Conservation (phyloP, 2,329 filamentous ascomycete species). For the Blastomyces silverae region DNA sequence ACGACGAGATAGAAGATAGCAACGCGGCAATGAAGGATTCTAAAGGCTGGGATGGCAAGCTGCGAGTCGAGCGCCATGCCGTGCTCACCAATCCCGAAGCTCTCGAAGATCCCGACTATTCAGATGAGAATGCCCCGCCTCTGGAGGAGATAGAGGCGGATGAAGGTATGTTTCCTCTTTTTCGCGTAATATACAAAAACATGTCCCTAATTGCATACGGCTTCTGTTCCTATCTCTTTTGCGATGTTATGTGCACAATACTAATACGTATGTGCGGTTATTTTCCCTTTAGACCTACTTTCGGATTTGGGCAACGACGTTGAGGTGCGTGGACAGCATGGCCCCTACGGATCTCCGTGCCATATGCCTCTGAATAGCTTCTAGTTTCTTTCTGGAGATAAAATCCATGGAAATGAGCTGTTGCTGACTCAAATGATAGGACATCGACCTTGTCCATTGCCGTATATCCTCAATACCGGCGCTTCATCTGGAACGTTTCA, state of each 20-base stretch:
- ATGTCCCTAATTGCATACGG: neutral
- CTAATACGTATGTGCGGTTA: neutral
- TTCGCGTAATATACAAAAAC: neutral
- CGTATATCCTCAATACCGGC: conserved; percentile 71
- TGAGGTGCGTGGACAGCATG: conserved; percentile 37
- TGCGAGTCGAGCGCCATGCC: conserved; percentile 58
- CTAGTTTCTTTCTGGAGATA: neutral
- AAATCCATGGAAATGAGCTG: neutral
- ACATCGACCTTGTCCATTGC: conserved; percentile 86
- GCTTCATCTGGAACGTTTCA: conserved; percentile 77
- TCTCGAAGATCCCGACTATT: conserved; percentile 77
- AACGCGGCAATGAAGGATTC: conserved; percentile 35
- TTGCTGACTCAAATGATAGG: conserved; percentile 44
- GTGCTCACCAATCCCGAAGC: conserved; percentile 71
- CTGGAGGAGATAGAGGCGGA: conserved; percentile 73
- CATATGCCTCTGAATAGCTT: neutral
- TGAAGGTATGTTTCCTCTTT: conserved; percentile 55
- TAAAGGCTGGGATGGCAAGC: conserved; percentile 44
- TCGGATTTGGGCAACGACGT: conserved; percentile 52
- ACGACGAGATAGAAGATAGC: conserved; percentile 8
- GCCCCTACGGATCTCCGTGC: neutral
- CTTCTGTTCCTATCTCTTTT: neutral
- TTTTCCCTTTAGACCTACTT: conserved; percentile 46
- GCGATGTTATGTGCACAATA: neutral
- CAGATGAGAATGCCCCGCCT: conserved; percentile 59